phyloP scores from a whole-genome alignment of 768 basidiomycete species.

The Boletus vermiculosoides region DNA sequence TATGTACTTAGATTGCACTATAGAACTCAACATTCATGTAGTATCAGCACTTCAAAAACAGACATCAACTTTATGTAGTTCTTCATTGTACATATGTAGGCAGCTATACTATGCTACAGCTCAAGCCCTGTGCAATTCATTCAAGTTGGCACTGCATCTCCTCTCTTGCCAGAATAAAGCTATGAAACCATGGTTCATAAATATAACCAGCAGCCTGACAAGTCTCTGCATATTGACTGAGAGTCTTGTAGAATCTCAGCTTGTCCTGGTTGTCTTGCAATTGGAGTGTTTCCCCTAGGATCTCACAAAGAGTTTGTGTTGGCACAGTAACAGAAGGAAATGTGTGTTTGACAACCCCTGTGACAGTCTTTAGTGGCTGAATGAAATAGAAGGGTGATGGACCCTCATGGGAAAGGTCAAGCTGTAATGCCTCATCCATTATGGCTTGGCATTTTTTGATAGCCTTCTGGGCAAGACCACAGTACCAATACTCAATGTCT shows the following conservation, averaged over 20 bases:
- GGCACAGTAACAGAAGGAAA: not conserved
- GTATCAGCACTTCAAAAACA: too few relatives aligned
- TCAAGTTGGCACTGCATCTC: too few relatives aligned
- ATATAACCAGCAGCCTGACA: not conserved
- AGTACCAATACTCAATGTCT: fast-evolving
- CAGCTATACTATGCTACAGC: too few relatives aligned
- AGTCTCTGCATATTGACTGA: not conserved
- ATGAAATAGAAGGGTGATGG: not conserved
- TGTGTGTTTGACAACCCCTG: not conserved
- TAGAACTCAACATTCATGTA: too few relatives aligned
- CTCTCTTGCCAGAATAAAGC: too few relatives aligned
- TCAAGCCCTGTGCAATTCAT: too few relatives aligned
- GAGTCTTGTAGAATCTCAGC: not conserved
- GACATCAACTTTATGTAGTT: too few relatives aligned
- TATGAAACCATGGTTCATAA: too few relatives aligned
- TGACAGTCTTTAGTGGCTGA: too few relatives aligned
- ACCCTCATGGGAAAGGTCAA: not conserved
- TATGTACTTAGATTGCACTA: too few relatives aligned
- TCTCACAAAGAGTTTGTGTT: not conserved
- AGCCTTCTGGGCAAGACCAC: fast-evolving
- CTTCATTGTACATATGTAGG: too few relatives aligned
- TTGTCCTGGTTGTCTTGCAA: fast-evolving
- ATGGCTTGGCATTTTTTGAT: not conserved
- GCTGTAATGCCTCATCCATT: too few relatives aligned
- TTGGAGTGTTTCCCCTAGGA: not conserved